Evolutionary conservation across 257 asterid species (phyloP).

Genomic region (Capsicum pubescens): DNA sequence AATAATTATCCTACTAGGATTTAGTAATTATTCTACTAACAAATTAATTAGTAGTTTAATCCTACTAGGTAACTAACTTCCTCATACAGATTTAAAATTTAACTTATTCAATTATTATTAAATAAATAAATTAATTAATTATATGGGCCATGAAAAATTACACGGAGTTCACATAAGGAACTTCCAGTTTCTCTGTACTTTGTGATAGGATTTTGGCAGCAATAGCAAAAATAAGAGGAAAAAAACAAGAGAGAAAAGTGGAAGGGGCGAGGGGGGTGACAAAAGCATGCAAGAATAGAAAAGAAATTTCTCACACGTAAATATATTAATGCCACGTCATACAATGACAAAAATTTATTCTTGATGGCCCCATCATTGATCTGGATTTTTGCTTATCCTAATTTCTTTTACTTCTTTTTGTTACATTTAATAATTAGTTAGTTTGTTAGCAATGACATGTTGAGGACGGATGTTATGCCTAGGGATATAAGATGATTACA

Average conservation of each 20-base stretch:
- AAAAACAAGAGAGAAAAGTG: neutral
- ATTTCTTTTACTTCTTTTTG: neutral
- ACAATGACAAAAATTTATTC: neutral
- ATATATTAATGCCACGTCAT: conserved; percentile 18
- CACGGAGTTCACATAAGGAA: neutral
- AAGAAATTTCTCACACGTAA: conserved; percentile 43
- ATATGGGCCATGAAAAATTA: too few relatives aligned
- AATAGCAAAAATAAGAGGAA: neutral
- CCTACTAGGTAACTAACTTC: too few relatives aligned
- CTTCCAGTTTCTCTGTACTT: neutral
- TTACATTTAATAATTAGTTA: neutral
- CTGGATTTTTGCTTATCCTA: conserved; percentile 1
- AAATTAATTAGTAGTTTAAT: too few relatives aligned
- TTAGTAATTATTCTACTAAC: too few relatives aligned
- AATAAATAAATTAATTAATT: too few relatives aligned
- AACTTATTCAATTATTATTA: too few relatives aligned
- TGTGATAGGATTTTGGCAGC: conserved; percentile 24
- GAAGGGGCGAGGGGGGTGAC: neutral
- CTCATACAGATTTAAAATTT: too few relatives aligned
- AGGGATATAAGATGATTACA: neutral
- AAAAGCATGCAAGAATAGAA: conserved; percentile 25
- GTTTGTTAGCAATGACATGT: neutral
- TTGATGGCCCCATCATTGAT: neutral
- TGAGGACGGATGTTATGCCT: neutral
- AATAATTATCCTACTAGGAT: too few relatives aligned